These are phyloP conservation scores for Exophiala mesophila DNA, from an alignment of 2,329 filamentous ascomycete genomes.

Conservation along the genomic window DNA sequence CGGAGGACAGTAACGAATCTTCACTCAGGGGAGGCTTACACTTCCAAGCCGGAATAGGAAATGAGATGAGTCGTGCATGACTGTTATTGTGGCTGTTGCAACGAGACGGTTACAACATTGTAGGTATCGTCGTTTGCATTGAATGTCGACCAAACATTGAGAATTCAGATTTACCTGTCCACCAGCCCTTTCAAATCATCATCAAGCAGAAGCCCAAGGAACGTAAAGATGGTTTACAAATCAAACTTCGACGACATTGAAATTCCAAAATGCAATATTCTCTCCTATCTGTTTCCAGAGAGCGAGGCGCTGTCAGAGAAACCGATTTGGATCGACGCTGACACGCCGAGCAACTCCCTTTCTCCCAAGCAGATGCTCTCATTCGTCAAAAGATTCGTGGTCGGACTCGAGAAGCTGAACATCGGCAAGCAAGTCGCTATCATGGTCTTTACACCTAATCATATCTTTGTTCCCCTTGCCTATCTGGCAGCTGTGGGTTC, in stretches of 20 bases:
- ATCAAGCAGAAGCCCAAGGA: too few relatives aligned
- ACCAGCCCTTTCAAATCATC: too few relatives aligned
- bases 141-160: too few relatives aligned
- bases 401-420: conserved; percentile 57
- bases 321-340: conserved; percentile 53
- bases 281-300: conserved; percentile 43
- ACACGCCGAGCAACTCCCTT: conserved; percentile 56
- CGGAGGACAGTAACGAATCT: too few relatives aligned
- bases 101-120: too few relatives aligned
- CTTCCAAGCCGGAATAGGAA: too few relatives aligned
- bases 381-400: conserved; percentile 63
- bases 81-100: too few relatives aligned
- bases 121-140: too few relatives aligned
- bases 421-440: conserved; percentile 61
- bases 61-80: too few relatives aligned
- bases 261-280: conserved; percentile 39
- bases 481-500: conserved; percentile 37
- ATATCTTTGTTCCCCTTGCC: conserved; percentile 58
- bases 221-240: not conserved
- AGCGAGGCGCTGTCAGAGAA: conserved; percentile 33
- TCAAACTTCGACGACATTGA: conserved; percentile 21
- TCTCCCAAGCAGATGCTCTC: conserved; percentile 56
- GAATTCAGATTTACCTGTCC: too few relatives aligned
- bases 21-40: too few relatives aligned
- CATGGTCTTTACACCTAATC: conserved; percentile 64